Base-by-base conservation (phyloP, 1,284 basidiomycete genomes). In the Volvariella surrecta region DNA sequence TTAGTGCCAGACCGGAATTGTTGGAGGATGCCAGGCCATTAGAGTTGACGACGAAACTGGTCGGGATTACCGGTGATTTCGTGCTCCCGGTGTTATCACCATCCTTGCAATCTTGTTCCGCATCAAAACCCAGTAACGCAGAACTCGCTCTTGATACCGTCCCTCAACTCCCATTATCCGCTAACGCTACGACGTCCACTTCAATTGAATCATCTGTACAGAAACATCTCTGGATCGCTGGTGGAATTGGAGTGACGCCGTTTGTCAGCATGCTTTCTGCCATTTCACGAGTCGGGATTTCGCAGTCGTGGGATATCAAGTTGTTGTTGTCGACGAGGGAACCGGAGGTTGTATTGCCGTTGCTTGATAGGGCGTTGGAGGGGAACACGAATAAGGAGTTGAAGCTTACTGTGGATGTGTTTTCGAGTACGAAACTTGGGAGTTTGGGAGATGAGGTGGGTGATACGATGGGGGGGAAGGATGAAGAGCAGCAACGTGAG, bases 241-340 rank as follows among this genome's bases (percentile, higher is more conserved):
- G 74, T 10, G 76, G 76, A 0, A 77, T 81, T 40, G 76, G 77
- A 1, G 46, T 79, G 8, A 81, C 76, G 8, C 76, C 76, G 0
- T 79, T 76, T 56, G 50, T 81, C 24, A 66, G 67, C 40, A 71
- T 79, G 70, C 58, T 76, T 2, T 50, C 49, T 21, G 54, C 56
- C 4, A 49, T 68, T 21, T 48, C 52, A 6, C 34, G n/a, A 6
- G 13, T 35, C 34, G n/a, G 18, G 7, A 6, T 35, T 6, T n/a
- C 6, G 7, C 13, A 35, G 34, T 35, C 34, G 7, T 64, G 61
- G 53, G 66, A 74, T 44, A 61, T 77, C 37, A 54, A 61, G 0
- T 54, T 79, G 37, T 50, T 71, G 3, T 48, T 78, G 1, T 66
- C 74, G 0, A 72, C 74, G 3, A 59, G 68, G 17, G 75, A 78